Percentiles rank a stretch among this genome's conserved stretches.
phyloP scores from a whole-genome alignment of 208 protist species.

The Kentomonas sorsogonicus region DNA sequence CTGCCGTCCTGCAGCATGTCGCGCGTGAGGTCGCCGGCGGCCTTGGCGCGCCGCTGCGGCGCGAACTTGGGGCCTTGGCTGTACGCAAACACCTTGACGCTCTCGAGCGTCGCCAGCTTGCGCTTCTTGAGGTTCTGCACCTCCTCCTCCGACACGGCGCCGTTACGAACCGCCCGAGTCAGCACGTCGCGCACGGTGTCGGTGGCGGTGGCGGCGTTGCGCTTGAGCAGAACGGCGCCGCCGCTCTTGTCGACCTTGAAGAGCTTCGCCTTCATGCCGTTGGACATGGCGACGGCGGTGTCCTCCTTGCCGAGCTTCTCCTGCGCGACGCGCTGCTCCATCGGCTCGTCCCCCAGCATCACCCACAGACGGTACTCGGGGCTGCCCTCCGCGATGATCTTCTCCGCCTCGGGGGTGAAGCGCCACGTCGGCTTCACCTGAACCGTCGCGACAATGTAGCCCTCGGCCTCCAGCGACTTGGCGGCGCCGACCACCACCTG shows the following conservation, averaged over 20 bases:
- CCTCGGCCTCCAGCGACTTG: conserved; percentile 86
- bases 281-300: conserved; percentile 71
- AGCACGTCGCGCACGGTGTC: conserved; percentile 44
- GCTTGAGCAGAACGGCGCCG: conserved; percentile 40
- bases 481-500: conserved; percentile 87
- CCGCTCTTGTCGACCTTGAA: conserved; percentile 84
- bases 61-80: conserved; percentile 78
- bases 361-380: conserved; percentile 85
- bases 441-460: conserved; percentile 67
- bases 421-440: conserved; percentile 50
- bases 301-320: conserved; percentile 51
- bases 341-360: conserved; percentile 30
- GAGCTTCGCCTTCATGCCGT: conserved; percentile 93
- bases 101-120: conserved; percentile 82
- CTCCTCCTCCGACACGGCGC: conserved; percentile 52
- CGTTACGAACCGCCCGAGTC: conserved; percentile 16
- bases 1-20: conserved; percentile 93
- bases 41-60: conserved; percentile 54
- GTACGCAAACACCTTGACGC: conserved; percentile 75
- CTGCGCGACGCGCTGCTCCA: conserved; percentile 45
- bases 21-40: conserved; percentile 87
- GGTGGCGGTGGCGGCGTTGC: conserved; percentile 25
- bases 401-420: conserved; percentile 73
- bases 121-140: conserved; percentile 88
- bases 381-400: conserved; percentile 77